Evolutionary conservation across 2,329 filamentous ascomycete species (phyloP).

Genomic region (Colletotrichum sp.): DNA sequence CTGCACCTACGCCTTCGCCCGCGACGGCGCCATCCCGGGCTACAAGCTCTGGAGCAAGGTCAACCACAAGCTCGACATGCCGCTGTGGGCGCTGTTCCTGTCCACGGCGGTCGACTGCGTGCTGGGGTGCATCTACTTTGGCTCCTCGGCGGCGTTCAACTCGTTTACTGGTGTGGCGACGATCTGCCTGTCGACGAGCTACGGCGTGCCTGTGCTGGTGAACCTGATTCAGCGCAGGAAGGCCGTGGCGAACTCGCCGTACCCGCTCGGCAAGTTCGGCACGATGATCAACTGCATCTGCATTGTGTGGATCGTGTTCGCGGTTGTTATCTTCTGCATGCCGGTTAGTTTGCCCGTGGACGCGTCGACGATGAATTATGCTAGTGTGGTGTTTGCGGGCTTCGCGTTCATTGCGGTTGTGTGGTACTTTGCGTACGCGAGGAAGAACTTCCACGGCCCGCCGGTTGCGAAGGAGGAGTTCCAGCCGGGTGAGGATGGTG

Average conservation of each 20-base stretch:
- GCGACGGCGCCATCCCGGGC: slow-evolving; percentile 76
- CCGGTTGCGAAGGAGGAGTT: slow-evolving; percentile 35
- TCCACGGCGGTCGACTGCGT: slow-evolving; percentile 73
- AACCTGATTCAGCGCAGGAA: slow-evolving; percentile 70
- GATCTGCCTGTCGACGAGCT: slow-evolving; percentile 78
- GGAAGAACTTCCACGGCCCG: slow-evolving; percentile 69
- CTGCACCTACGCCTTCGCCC: slow-evolving; percentile 78
- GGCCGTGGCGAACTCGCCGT: slow-evolving; percentile 69
- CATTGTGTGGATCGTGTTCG: slow-evolving; percentile 73
- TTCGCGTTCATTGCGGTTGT: slow-evolving; percentile 63
- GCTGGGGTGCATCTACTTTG: slow-evolving; percentile 81
- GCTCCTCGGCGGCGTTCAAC: slow-evolving; percentile 78
- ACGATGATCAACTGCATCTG: slow-evolving; percentile 71
- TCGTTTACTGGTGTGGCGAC: slow-evolving; percentile 82
- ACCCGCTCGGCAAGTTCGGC: slow-evolving; percentile 73
- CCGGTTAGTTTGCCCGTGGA: slow-evolving; percentile 65
- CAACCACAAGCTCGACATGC: slow-evolving; percentile 70
- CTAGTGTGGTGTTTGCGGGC: slow-evolving; percentile 68
- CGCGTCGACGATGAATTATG: slow-evolving; percentile 68
- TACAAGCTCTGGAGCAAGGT: slow-evolving; percentile 71
- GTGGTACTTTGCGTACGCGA: slow-evolving; percentile 69
- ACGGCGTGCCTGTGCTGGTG: slow-evolving; percentile 78
- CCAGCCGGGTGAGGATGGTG: slow-evolving; percentile 14
- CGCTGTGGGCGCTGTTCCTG: slow-evolving; percentile 71
- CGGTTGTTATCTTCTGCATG: slow-evolving; percentile 80